These are phyloP conservation scores for Phytophthora chlamydospora DNA, from an alignment of 352 stramenopile species.

Conservation along the genomic window DNA sequence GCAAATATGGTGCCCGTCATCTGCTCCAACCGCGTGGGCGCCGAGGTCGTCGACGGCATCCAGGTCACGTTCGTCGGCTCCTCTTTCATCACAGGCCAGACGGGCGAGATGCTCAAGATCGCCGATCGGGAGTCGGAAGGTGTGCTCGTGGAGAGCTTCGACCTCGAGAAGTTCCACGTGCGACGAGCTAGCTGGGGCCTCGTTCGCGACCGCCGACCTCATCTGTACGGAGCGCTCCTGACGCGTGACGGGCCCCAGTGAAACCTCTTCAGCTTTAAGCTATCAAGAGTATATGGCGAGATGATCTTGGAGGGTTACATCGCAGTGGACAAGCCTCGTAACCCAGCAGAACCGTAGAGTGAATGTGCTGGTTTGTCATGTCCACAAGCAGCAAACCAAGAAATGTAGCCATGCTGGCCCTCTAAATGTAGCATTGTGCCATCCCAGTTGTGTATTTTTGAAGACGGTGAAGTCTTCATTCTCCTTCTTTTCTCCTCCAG, in stretches of 20 bases:
- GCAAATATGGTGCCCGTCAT: conserved; percentile 92
- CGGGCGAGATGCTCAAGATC: conserved; percentile 91
- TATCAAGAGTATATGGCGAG: conserved; percentile 7
- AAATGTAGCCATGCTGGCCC: conserved; percentile 4
- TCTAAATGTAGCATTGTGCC: conserved; percentile 34
- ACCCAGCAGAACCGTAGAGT: conserved; percentile 17
- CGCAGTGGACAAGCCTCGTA: conserved; percentile 6
- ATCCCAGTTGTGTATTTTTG: conserved; percentile 31
- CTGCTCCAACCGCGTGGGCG: conserved; percentile 90
- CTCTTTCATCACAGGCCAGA: conserved; percentile 93
- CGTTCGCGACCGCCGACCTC: conserved; percentile 84
- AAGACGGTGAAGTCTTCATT: conserved; percentile 20
- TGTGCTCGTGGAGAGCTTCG: conserved; percentile 87
- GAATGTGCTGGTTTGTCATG: conserved; percentile 11
- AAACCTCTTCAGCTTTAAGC: conserved; percentile 10
- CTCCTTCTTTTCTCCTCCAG: neutral
- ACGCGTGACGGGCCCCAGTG: conserved; percentile 77
- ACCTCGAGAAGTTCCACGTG: conserved; percentile 87
- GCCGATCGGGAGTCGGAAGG: conserved; percentile 86
- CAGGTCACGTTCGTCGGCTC: conserved; percentile 92
- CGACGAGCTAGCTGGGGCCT: conserved; percentile 88
- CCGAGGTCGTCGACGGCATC: conserved; percentile 79
- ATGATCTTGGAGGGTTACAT: conserved; percentile 13
- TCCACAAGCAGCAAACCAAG: conserved; percentile 5
- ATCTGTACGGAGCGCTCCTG: conserved; percentile 81